These are phyloP conservation scores for Musa schizocarpa DNA, from an alignment of 176 grass and related monocot genomes.

Conservation along the genomic window DNA sequence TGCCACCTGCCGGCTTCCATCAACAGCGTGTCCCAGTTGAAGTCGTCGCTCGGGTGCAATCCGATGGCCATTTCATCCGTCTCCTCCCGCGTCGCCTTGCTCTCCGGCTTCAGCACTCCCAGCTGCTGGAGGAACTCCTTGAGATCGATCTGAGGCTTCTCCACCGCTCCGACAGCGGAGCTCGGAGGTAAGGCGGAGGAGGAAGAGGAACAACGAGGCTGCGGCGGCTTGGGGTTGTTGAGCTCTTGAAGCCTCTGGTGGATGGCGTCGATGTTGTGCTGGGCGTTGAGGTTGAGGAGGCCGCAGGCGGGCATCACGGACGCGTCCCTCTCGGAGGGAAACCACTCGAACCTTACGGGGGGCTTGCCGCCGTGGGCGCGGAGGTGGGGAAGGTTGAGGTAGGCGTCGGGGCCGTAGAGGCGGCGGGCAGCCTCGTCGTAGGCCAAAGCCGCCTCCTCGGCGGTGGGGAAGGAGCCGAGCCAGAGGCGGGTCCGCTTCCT, in stretches of 20 bases:
- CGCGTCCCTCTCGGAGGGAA: conserved; percentile 37
- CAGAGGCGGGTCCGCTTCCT: conserved; percentile 66
- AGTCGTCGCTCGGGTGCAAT: conserved; percentile 33
- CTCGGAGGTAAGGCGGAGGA: neutral
- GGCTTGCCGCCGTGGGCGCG: conserved; percentile 35
- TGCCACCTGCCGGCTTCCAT: conserved; percentile 37
- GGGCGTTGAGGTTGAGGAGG: conserved; percentile 93
- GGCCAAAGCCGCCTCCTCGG: conserved; percentile 80
- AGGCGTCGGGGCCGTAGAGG: conserved; percentile 85
- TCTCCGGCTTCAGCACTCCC: conserved; percentile 64
- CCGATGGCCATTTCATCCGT: conserved; percentile 7
- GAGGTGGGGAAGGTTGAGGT: conserved; percentile 94
- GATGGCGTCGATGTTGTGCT: conserved; percentile 97
- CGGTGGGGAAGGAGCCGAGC: conserved; percentile 82
- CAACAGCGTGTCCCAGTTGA: conserved; percentile 84
- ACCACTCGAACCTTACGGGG: conserved; percentile 61
- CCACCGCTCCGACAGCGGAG: neutral
- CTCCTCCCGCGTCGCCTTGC: neutral
- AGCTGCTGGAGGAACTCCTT: conserved; percentile 96
- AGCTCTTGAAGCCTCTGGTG: conserved; percentile 92
- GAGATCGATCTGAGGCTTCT: conserved; percentile 94
- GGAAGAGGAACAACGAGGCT: neutral
- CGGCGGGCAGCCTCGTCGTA: conserved; percentile 83
- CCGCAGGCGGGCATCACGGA: conserved; percentile 49
- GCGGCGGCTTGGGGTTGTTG: conserved; percentile 26